Percentiles rank a stretch among this genome's conserved stretches.
Conservation (phyloP, 1,284 basidiomycete species). For the Xanthoconium separans region DNA sequence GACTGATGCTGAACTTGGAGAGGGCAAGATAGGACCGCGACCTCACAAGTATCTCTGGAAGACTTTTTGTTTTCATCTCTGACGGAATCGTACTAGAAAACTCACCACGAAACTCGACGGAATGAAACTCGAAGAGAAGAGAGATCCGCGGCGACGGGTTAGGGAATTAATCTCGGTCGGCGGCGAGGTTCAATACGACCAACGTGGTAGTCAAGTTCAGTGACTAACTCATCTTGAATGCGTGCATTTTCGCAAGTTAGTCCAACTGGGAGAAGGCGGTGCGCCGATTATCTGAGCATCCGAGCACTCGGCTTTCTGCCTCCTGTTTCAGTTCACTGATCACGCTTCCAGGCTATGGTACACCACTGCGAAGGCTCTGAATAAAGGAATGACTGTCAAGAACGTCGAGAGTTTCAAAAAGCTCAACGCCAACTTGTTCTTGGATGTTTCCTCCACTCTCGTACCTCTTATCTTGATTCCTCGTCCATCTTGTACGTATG, state of each 20-base stretch:
- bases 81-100: constrained; percentile 7
- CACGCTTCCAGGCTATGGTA: constrained; percentile 3
- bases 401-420: neutral
- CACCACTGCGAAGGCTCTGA: neutral
- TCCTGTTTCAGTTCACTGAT: neutral
- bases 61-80: neutral
- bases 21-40: neutral
- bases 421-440: too few species aligned
- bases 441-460: too few species aligned
- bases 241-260: too few species aligned
- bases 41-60: constrained; percentile 11
- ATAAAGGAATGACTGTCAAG: neutral
- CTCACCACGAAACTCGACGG: constrained; percentile 11
- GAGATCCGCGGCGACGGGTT: constrained; percentile 3
- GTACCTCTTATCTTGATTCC: too few species aligned
- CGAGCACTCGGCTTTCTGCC: too few species aligned
- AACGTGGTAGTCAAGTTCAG: neutral
- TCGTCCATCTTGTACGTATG: too few species aligned
- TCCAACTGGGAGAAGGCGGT: too few species aligned
- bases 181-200: constrained; percentile 1
- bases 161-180: constrained; percentile 3
- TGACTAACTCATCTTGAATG: too few species aligned
- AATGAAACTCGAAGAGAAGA: neutral
- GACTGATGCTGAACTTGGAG: too few species aligned
- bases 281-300: too few species aligned